These are phyloP conservation scores for Heterobasidion irregulare DNA, from an alignment of 1,284 basidiomycete species.

Conservation along the genomic window DNA sequence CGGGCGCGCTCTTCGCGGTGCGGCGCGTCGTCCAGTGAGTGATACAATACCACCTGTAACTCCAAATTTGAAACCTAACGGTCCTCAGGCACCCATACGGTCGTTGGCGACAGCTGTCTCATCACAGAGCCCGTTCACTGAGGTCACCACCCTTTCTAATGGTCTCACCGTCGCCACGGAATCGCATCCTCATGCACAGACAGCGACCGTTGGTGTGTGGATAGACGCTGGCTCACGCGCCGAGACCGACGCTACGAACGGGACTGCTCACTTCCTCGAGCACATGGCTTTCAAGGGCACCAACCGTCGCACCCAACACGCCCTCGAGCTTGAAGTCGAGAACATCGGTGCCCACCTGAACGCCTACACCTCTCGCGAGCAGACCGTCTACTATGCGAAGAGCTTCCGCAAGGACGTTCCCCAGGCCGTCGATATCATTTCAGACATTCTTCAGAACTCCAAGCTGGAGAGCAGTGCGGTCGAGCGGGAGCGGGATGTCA, in stretches of 20 bases:
- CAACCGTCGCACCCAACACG: constrained; percentile 81
- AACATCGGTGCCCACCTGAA: constrained; percentile 97
- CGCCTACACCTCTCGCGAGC: constrained; percentile 97
- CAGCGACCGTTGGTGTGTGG: constrained; percentile 98
- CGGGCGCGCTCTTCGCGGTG: constrained; percentile 51
- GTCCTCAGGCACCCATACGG: constrained; percentile 23
- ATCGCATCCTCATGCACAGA: constrained; percentile 89
- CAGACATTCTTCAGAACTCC: constrained; percentile 97
- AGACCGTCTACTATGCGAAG: constrained; percentile 99
- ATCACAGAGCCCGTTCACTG: constrained; percentile 62
- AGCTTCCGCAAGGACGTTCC: constrained; percentile 96
- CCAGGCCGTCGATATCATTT: constrained; percentile 92
- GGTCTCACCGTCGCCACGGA: constrained; percentile 92
- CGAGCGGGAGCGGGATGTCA: constrained; percentile 96
- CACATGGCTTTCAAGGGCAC: constrained; percentile 98
- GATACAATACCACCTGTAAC: background rate
- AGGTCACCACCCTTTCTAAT: constrained; percentile 85
- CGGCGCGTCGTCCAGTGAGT: constrained; percentile 48
- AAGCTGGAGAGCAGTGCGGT: constrained; percentile 88
- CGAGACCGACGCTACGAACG: constrained; percentile 90
- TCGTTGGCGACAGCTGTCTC: constrained; percentile 66
- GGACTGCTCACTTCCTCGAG: constrained; percentile 98
- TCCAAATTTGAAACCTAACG: background rate
- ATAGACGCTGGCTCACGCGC: constrained; percentile 97
- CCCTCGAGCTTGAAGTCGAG: constrained; percentile 96